These are phyloP conservation scores for Candida glaebosa DNA, from an alignment of 805 yeast species.

Conservation along the genomic window DNA sequence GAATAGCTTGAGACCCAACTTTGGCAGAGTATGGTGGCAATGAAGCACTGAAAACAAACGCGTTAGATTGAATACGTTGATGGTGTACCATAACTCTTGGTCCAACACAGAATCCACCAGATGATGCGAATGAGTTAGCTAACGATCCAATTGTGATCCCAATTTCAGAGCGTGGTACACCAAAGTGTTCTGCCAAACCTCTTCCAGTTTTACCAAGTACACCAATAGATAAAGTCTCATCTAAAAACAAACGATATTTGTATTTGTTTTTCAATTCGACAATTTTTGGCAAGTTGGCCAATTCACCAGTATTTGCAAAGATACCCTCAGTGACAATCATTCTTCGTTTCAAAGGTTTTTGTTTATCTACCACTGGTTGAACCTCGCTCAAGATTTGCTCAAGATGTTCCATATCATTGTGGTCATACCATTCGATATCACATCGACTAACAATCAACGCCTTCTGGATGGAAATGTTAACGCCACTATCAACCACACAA, in stretches of 20 bases:
- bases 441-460: slow-evolving; percentile 86
- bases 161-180: slow-evolving; percentile 64
- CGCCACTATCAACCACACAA: slow-evolving; percentile 80
- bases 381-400: slow-evolving; percentile 63
- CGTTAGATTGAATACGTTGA: slow-evolving; percentile 85
- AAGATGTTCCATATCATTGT: slow-evolving; percentile 82
- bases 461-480: slow-evolving; percentile 75
- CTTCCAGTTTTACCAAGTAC: slow-evolving; percentile 81
- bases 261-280: slow-evolving; percentile 73
- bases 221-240: slow-evolving; percentile 86
- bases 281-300: slow-evolving; percentile 64
- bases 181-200: slow-evolving; percentile 76
- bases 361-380: slow-evolving; percentile 56
- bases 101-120: slow-evolving; percentile 95
- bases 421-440: slow-evolving; percentile 77
- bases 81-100: slow-evolving; percentile 78
- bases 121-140: slow-evolving; percentile 75
- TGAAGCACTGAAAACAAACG: slow-evolving; percentile 92
- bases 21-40: slow-evolving; percentile 88
- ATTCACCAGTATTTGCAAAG: slow-evolving; percentile 77
- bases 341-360: slow-evolving; percentile 79
- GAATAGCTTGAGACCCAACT: slow-evolving; percentile 54
- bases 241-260: slow-evolving; percentile 83
- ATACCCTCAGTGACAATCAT: slow-evolving; percentile 90
- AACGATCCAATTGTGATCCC: slow-evolving; percentile 86